Percentiles rank a stretch among this genome's conserved stretches.
phyloP scores from a whole-genome alignment of 1,139 yeast genomes.

The Magnusiomyces ingens region DNA sequence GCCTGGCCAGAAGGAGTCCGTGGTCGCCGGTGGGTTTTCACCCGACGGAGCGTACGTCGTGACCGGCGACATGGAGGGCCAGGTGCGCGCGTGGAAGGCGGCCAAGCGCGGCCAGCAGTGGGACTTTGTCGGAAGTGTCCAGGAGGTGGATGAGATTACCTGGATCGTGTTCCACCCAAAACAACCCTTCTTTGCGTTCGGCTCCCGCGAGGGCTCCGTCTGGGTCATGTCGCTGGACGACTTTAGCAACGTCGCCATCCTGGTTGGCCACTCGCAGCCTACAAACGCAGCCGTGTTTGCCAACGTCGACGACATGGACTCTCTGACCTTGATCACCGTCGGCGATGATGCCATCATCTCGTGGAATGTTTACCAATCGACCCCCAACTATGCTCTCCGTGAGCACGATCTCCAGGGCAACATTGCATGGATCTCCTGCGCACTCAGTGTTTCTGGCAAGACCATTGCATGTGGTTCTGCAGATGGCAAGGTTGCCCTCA shows the following conservation, averaged over 20 bases:
- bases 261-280: conserved; percentile 71
- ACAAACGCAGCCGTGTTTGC: conserved; percentile 68
- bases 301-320: conserved; percentile 51
- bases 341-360: conserved; percentile 83
- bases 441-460: conserved; percentile 43
- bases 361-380: conserved; percentile 85
- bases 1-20: conserved; percentile 79
- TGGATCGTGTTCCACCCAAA: conserved; percentile 80
- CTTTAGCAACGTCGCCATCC: conserved; percentile 58
- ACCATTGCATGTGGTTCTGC: conserved; percentile 67
- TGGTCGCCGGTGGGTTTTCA: conserved; percentile 77
- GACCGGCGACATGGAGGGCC: conserved; percentile 94
- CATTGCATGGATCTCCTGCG: conserved; percentile 73
- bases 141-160: conserved; percentile 77
- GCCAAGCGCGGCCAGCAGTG: conserved; percentile 75
- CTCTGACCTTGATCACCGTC: conserved; percentile 60
- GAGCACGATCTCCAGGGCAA: conserved; percentile 54
- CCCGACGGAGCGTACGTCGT: conserved; percentile 71
- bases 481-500: conserved; percentile 73
- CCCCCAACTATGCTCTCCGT: conserved; percentile 51
- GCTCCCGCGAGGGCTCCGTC: conserved; percentile 87
- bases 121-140: conserved; percentile 62
- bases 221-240: conserved; percentile 78
- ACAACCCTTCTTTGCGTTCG: conserved; percentile 76
- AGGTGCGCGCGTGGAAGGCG: conserved; percentile 64